These are phyloP conservation scores for Dioscorea alata DNA, from an alignment of 106 monocot genomes.

Conservation along the genomic window DNA sequence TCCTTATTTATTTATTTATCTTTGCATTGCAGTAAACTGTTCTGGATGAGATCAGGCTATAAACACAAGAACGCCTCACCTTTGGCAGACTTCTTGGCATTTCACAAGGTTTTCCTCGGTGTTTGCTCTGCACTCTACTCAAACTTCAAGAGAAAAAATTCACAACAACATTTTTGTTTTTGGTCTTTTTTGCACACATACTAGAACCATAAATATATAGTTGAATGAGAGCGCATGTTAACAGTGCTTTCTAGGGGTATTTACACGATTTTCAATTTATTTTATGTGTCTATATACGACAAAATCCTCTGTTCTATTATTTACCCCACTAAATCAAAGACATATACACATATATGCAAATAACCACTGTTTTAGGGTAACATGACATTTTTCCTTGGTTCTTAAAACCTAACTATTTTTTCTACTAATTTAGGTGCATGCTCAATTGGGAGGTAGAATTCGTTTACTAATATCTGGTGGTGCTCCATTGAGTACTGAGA, in stretches of 20 bases:
- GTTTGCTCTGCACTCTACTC: not conserved
- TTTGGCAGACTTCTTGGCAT: conserved; percentile 78
- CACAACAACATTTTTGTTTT: too few relatives aligned
- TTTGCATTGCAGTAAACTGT: conserved; percentile 57
- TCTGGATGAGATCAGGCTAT: conserved; percentile 69
- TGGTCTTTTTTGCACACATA: too few relatives aligned
- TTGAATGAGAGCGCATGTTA: too few relatives aligned
- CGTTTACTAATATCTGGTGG: conserved; percentile 83
- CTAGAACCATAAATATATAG: too few relatives aligned
- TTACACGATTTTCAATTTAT: too few relatives aligned
- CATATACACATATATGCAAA: too few relatives aligned
- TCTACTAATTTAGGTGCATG: conserved; percentile 55
- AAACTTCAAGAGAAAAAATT: not conserved
- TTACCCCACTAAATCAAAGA: too few relatives aligned
- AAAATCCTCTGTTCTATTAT: too few relatives aligned
- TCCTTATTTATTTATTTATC: not conserved
- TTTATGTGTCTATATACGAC: too few relatives aligned
- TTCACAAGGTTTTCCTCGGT: conserved; percentile 57
- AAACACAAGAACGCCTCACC: conserved; percentile 69
- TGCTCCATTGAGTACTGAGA: conserved; percentile 77
- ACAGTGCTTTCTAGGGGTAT: too few relatives aligned
- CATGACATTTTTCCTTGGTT: too few relatives aligned
- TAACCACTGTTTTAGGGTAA: too few relatives aligned
- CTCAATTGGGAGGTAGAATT: conserved; percentile 78
- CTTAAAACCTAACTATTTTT: not conserved